A percentile compares a stretch with the other conserved stretches of the same genome.
Evolutionary conservation across 179 eudicot species (phyloP).

Genomic region (Gypsophila paniculata): DNA sequence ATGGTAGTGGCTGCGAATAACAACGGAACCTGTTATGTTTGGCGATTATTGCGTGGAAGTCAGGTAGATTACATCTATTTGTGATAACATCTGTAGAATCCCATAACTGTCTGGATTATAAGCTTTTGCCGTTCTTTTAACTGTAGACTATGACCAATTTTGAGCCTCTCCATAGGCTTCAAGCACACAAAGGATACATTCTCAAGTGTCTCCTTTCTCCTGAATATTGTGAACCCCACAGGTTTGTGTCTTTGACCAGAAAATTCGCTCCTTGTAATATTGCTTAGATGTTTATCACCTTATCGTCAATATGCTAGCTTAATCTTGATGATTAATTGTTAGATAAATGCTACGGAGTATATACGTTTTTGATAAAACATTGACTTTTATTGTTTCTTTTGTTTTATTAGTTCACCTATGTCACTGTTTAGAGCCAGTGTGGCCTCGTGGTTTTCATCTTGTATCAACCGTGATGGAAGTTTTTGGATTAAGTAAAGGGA

Average conservation of each 20-base stretch:
- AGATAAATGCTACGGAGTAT: neutral
- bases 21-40: slow-evolving; percentile 86
- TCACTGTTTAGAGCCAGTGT: too few species aligned
- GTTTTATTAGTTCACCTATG: neutral
- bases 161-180: slow-evolving; percentile 94
- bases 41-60: slow-evolving; percentile 82
- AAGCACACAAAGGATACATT: slow-evolving; percentile 92
- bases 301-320: neutral
- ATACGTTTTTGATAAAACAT: neutral
- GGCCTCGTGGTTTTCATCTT: too few species aligned
- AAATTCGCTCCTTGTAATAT: neutral
- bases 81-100: neutral
- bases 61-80: slow-evolving; percentile 41
- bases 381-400: neutral
- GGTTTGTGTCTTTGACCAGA: slow-evolving; percentile 38
- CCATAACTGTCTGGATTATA: neutral
- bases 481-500: too few species aligned
- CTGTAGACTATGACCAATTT: slow-evolving; percentile 91
- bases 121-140: slow-evolving; percentile 16
- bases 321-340: too few species aligned
- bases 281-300: neutral
- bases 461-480: too few species aligned
- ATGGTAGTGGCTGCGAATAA: slow-evolving; percentile 97
- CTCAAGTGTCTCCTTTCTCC: slow-evolving; percentile 95
- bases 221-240: slow-evolving; percentile 70